Evolutionary conservation across 371 early-diverging fungal species (phyloP).

Genomic region (Syncephalastrum contaminatum): DNA sequence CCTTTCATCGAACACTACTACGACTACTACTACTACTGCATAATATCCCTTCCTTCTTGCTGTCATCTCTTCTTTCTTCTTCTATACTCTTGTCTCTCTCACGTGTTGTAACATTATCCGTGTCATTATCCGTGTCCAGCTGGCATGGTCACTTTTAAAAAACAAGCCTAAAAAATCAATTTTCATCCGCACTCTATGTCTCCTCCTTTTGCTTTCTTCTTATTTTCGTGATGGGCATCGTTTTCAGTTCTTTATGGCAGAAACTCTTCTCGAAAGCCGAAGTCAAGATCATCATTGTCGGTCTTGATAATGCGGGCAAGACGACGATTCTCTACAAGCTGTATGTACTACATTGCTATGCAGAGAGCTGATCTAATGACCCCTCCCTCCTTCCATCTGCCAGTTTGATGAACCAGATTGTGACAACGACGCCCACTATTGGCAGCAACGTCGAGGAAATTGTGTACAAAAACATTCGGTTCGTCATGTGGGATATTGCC

Average conservation of each 20-base stretch:
- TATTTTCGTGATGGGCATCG: constrained; percentile 32
- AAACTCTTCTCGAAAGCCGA: constrained; percentile 64
- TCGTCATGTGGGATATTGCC: constrained; percentile 80
- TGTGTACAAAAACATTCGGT: constrained; percentile 71
- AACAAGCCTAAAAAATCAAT: too few species aligned
- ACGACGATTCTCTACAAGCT: constrained; percentile 78
- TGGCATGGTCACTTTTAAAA: too few species aligned
- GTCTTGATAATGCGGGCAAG: constrained; percentile 94
- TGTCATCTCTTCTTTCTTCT: too few species aligned
- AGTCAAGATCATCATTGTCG: constrained; percentile 90
- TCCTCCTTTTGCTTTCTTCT: not conserved
- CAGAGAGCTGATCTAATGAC: not conserved
- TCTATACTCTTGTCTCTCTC: too few species aligned
- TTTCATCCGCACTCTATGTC: too few species aligned
- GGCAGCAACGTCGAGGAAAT: constrained; percentile 75
- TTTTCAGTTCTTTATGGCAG: constrained; percentile 46
- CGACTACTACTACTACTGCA: too few species aligned
- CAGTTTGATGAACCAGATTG: constrained; percentile 70
- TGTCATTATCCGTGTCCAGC: too few species aligned
- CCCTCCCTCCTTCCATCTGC: not conserved
- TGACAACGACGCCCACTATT: constrained; percentile 74
- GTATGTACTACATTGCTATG: constrained; percentile 17
- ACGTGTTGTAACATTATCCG: too few species aligned
- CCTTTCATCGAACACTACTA: too few species aligned
- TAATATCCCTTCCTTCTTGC: too few species aligned